Evolutionary conservation across 805 yeast genomes (phyloP), one percentile per base, ranked within the genome.

Genomic region (Sungouiella blattae): DNA sequence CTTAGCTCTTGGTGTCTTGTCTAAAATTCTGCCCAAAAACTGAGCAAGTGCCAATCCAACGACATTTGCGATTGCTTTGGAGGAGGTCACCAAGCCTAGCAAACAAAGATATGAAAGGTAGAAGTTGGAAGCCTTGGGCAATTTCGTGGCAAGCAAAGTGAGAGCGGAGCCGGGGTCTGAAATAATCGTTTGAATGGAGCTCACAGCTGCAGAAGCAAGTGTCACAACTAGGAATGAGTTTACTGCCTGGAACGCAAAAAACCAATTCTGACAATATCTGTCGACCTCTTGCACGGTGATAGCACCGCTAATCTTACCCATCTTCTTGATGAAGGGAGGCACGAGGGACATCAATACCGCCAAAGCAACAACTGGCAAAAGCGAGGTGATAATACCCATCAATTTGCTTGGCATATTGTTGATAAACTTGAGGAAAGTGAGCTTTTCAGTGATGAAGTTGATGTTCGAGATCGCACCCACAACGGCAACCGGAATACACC

Each of bases 401-500:
- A 91, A 55, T 7, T 64, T 68, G 0, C 43, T 21, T 11, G 97
- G 97, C 67, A 89, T 68, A 35, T 84, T 78, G 54, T 81, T 67
- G 49, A 91, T 74, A 63, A 87, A 93, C 26, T 71, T 61, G 54
- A 91, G 73, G 69, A 86, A 93, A 6, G 69, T 87, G 20, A 91
- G 75, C 44, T 75, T 78, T 24, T 73, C 67, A 25, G 84, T 86
- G 55, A 88, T 69, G 53, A 73, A 81, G 46, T 82, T 78, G 48
- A 91, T 75, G 62, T 91, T 93, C 16, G 98, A 91, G 45, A 93
- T 82, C 49, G 79, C 75, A 76, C 98, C 98, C 33, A 91, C 96
- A 52, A 87, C 88, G n/a, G 97, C 95, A 26, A 91, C 97, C 7
- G 98, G 98, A 50, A 91, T 80, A 28, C 95, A 81, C 98, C 98